phyloP scores from a whole-genome alignment of 106 monocot genomes.

The Allium cepa region DNA sequence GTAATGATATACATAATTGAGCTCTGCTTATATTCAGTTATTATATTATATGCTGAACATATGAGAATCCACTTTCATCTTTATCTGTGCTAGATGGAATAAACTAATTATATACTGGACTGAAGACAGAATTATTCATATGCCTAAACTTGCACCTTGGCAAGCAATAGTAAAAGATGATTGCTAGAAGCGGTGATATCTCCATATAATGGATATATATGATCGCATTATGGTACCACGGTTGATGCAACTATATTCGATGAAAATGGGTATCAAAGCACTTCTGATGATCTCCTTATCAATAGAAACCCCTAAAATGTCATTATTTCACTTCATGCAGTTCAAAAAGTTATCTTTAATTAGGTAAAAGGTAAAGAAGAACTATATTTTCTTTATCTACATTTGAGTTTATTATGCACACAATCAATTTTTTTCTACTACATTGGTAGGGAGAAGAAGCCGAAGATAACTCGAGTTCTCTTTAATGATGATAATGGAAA shows the following conservation, averaged over 20 bases:
- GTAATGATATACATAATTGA: too few species aligned
- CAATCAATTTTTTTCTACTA: too few species aligned
- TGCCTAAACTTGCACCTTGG: slow-evolving; percentile 56
- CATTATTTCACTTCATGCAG: slow-evolving; percentile 52
- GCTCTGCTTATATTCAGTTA: too few species aligned
- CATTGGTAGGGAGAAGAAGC: slow-evolving; percentile 20
- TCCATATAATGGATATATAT: slow-evolving; percentile 66
- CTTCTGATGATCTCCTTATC: slow-evolving; percentile 54
- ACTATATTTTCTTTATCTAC: background rate
- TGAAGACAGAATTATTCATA: slow-evolving; percentile 41
- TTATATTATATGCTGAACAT: too few species aligned
- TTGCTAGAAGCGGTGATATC: slow-evolving; percentile 51
- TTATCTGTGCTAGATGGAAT: slow-evolving; percentile 42
- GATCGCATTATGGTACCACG: slow-evolving; percentile 74
- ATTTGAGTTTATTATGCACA: background rate
- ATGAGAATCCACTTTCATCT: too few species aligned
- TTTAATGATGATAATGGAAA: slow-evolving; percentile 54
- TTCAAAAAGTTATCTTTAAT: slow-evolving; percentile 45
- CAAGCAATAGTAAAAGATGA: slow-evolving; percentile 46
- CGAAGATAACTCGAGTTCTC: slow-evolving; percentile 34
- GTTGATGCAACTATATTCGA: slow-evolving; percentile 69
- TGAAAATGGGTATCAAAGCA: slow-evolving; percentile 37
- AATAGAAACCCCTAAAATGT: slow-evolving; percentile 38
- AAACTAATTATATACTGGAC: slow-evolving; percentile 59
- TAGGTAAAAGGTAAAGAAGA: slow-evolving; percentile 6